Percentiles rank a stretch among this genome's conserved stretches.
These are phyloP conservation scores for Epichloe baconii DNA, from an alignment of 2,329 filamentous ascomycete genomes.

Conservation along the genomic window DNA sequence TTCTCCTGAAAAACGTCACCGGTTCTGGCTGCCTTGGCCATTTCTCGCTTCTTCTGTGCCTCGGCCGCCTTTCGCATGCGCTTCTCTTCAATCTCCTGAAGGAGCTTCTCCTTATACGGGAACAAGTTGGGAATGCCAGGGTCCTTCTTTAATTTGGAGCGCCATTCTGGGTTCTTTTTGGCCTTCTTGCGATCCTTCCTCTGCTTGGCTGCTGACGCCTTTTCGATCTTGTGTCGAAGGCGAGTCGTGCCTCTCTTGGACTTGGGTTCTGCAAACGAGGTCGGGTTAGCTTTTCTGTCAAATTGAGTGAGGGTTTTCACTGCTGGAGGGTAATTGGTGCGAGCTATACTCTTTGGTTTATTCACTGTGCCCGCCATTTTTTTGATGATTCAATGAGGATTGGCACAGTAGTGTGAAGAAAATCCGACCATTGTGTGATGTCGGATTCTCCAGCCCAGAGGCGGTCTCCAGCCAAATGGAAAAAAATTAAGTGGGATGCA, in stretches of 20 bases:
- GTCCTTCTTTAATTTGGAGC: slow-evolving; percentile 90
- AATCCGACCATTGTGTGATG: no score
- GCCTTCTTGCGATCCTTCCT: slow-evolving; percentile 77
- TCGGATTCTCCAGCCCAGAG: background rate
- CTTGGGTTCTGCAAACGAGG: slow-evolving; percentile 56
- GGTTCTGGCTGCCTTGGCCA: slow-evolving; percentile 54
- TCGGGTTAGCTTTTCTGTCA: background rate
- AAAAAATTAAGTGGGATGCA: slow-evolving; percentile 27
- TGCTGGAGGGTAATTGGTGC: background rate
- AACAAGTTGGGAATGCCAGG: slow-evolving; percentile 95
- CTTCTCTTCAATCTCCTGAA: slow-evolving; percentile 88
- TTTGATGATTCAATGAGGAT: background rate
- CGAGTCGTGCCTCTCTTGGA: slow-evolving; percentile 87
- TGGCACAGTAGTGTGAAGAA: background rate
- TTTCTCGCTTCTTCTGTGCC: slow-evolving; percentile 53
- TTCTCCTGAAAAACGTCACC: slow-evolving; percentile 34
- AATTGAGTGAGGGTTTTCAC: no score
- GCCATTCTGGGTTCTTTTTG: slow-evolving; percentile 97
- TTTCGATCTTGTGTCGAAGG: slow-evolving; percentile 90
- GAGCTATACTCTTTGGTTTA: slow-evolving; percentile 38
- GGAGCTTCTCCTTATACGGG: slow-evolving; percentile 91
- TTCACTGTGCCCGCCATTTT: slow-evolving; percentile 41
- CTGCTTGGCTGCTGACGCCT: slow-evolving; percentile 81
- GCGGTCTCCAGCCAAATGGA: slow-evolving; percentile 6
- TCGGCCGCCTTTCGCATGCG: slow-evolving; percentile 73